Percentiles rank a stretch among this genome's conserved stretches.
Conservation (phyloP, 345 rosid species). For the Carallia pectinifolia region DNA sequence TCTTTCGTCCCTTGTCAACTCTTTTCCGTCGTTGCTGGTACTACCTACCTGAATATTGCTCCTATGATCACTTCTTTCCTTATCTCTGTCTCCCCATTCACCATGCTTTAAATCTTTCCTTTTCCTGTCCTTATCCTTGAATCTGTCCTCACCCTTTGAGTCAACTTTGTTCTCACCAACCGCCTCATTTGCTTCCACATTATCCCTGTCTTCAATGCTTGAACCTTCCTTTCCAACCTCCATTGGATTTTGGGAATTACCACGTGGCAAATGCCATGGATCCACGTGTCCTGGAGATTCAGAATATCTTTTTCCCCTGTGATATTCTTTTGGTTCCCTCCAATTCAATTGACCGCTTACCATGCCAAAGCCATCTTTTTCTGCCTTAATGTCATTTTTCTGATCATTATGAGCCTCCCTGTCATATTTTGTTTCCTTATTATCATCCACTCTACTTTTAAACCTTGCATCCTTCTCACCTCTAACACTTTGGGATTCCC, state of each 20-base stretch:
- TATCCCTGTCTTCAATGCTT: conserved; percentile 50
- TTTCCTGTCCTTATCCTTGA: conserved; percentile 89
- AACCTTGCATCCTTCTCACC: conserved; percentile 65
- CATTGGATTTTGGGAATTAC: conserved; percentile 47
- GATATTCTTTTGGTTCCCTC: conserved; percentile 86
- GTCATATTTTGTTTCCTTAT: conserved; percentile 61
- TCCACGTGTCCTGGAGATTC: conserved; percentile 60
- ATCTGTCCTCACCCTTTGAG: conserved; percentile 74
- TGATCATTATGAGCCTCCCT: conserved; percentile 51
- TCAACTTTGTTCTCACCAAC: conserved; percentile 90
- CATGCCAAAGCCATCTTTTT: conserved; percentile 56
- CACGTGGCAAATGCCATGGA: conserved; percentile 61
- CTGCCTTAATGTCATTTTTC: conserved; percentile 59
- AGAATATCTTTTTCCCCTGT: conserved; percentile 68
- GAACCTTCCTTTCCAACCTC: conserved; percentile 65
- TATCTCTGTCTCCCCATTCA: conserved; percentile 92
- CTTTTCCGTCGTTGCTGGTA: conserved; percentile 58
- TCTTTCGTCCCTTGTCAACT: conserved; percentile 66
- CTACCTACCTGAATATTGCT: conserved; percentile 50
- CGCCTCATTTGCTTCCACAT: conserved; percentile 61
- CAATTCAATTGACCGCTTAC: conserved; percentile 55
- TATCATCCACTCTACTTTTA: conserved; percentile 64
- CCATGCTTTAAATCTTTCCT: conserved; percentile 76
- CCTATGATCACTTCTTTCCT: conserved; percentile 82
- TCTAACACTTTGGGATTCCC: conserved; percentile 68